Conservation (phyloP, 345 rosid genomes). For the Ceriops tagal region DNA sequence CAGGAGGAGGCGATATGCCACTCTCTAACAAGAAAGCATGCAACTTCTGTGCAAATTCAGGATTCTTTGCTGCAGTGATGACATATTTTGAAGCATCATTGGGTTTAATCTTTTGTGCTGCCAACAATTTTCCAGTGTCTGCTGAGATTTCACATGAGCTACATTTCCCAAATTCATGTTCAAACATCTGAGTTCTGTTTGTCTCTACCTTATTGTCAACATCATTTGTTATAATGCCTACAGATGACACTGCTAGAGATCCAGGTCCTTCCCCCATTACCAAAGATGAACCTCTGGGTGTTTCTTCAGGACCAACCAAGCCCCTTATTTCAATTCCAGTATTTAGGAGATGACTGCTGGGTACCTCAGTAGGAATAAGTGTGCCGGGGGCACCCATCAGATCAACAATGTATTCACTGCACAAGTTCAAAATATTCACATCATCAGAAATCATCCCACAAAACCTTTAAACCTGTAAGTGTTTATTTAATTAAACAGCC, state of each 20-base stretch:
- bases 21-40: conserved; percentile 86
- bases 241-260: conserved; percentile 27
- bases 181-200: conserved; percentile 54
- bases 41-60: conserved; percentile 85
- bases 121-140: conserved; percentile 42
- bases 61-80: conserved; percentile 86
- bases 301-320: conserved; percentile 40
- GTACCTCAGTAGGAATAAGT: conserved; percentile 83
- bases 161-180: conserved; percentile 63
- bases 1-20: conserved; percentile 88
- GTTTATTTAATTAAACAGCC: conserved; percentile 8
- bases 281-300: conserved; percentile 27
- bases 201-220: conserved; percentile 37
- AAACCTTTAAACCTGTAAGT: conserved; percentile 8
- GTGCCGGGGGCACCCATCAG: conserved; percentile 99
- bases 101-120: conserved; percentile 74
- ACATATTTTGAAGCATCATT: conserved; percentile 85
- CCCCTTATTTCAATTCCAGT: conserved; percentile 47
- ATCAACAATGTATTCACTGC: conserved; percentile 91
- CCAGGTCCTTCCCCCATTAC: conserved; percentile 39
- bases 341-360: conserved; percentile 56
- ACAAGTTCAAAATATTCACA: conserved; percentile 25
- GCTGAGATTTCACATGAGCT: conserved; percentile 42
- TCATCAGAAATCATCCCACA: conserved; percentile 10
- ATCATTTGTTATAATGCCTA: conserved; percentile 36